phyloP scores from a whole-genome alignment of 441 rosid genomes.

The Erodium chrysanthum region DNA sequence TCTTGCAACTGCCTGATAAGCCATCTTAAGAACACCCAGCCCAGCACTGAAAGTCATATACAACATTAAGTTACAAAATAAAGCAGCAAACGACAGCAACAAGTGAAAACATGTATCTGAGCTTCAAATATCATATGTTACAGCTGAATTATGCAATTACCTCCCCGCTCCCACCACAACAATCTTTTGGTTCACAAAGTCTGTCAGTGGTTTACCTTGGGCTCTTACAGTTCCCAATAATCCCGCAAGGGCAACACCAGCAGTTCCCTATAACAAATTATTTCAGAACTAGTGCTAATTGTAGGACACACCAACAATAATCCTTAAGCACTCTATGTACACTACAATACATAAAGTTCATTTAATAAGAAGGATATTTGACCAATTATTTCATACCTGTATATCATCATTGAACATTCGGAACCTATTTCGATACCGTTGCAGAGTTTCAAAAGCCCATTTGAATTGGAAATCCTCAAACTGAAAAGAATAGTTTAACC shows the following conservation, averaged over 20 bases:
- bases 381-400: constrained; percentile 45
- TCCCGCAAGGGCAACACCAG: constrained; percentile 99
- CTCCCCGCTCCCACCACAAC: constrained; percentile 99
- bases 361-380: constrained; percentile 16
- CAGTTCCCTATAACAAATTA: constrained; percentile 63
- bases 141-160: constrained; percentile 31
- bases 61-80: constrained; percentile 14
- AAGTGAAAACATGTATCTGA: constrained; percentile 9
- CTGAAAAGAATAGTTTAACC: constrained; percentile 31
- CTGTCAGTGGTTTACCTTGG: constrained; percentile 74
- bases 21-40: constrained; percentile 78
- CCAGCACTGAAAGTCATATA: constrained; percentile 62
- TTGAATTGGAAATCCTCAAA: constrained; percentile 96
- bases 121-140: background rate
- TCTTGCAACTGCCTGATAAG: constrained; percentile 60
- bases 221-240: constrained; percentile 87
- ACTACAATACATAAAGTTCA: background rate
- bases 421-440: constrained; percentile 73
- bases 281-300: constrained; percentile 18
- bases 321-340: constrained; percentile 10
- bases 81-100: constrained; percentile 6
- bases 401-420: constrained; percentile 98
- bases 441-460: constrained; percentile 95
- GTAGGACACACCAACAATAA: constrained; percentile 3
- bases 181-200: constrained; percentile 84